These are phyloP conservation scores for Pleurotus tuber-regium DNA, from an alignment of 768 basidiomycete genomes.

Conservation along the genomic window DNA sequence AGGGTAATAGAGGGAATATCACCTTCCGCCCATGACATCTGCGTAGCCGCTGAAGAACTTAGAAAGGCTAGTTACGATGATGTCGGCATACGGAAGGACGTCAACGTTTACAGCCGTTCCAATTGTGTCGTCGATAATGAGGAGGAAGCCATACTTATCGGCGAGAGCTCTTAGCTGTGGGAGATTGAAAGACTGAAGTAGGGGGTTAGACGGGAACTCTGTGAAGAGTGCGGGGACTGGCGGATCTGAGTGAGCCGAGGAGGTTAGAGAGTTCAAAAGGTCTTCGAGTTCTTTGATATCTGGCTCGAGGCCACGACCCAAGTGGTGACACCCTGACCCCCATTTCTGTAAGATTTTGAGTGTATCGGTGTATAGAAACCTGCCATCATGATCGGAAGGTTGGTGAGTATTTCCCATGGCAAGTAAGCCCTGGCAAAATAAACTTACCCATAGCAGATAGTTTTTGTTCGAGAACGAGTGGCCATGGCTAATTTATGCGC, in stretches of 20 bases:
- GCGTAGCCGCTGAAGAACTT: conserved; percentile 94
- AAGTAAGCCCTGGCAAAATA: not conserved
- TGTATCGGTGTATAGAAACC: conserved; percentile 95
- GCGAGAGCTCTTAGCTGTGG: conserved; percentile 72
- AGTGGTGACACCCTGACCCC: conserved; percentile 92
- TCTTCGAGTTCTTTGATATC: conserved; percentile 74
- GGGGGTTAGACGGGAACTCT: conserved; percentile 95
- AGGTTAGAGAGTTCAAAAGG: conserved; percentile 44
- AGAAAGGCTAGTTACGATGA: conserved; percentile 88
- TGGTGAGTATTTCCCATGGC: no score
- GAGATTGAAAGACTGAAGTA: conserved; percentile 83
- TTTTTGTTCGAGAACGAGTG: conserved; percentile 63
- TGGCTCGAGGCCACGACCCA: conserved; percentile 73
- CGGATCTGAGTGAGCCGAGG: conserved; percentile 40
- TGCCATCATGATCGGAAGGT: conserved; percentile 24
- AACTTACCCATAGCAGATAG: conserved; percentile 89
- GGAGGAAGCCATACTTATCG: conserved; percentile 83
- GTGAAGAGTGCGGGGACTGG: conserved; percentile 82
- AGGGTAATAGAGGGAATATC: conserved; percentile 19
- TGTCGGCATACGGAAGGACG: conserved; percentile 80
- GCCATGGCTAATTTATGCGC: conserved; percentile 71
- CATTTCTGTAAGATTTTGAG: conserved; percentile 93
- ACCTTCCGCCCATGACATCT: conserved; percentile 99
- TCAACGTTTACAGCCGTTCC: conserved; percentile 95
- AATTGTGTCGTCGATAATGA: conserved; percentile 93